Evolutionary conservation across 305 asterid species (phyloP).

Genomic region (Solanum chacoense): DNA sequence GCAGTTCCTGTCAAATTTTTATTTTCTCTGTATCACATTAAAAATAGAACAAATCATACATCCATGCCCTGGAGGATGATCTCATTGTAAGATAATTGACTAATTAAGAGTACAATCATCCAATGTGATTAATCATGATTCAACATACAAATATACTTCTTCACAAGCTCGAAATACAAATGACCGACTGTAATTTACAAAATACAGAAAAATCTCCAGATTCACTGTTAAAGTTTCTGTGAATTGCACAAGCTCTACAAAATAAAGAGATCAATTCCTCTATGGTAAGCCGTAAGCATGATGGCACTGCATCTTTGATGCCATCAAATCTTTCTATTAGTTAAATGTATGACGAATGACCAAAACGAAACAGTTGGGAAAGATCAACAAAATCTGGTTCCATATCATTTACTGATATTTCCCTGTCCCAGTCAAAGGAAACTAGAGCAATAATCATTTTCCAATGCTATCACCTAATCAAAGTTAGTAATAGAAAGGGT

Average conservation of each 20-base stretch:
- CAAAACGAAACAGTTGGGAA: not conserved
- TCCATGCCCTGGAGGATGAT: not conserved
- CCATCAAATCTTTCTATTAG: not conserved
- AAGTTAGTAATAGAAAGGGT: not conserved
- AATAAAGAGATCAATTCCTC: not conserved
- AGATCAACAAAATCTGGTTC: not conserved
- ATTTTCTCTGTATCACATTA: conserved; percentile 53
- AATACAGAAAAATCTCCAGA: not conserved
- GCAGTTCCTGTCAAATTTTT: conserved; percentile 91
- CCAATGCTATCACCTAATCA: not conserved
- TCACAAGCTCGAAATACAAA: not conserved
- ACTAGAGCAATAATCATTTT: not conserved
- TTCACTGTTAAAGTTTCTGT: not conserved
- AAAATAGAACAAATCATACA: not conserved
- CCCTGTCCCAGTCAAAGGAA: not conserved
- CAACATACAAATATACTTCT: not conserved
- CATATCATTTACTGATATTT: not conserved
- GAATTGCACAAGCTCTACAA: not conserved
- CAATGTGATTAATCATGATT: not conserved
- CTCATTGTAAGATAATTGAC: not conserved
- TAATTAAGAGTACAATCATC: not conserved
- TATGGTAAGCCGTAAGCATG: not conserved
- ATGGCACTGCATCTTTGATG: not conserved
- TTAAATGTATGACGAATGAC: not conserved
- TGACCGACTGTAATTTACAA: not conserved